Evolutionary conservation across 2,329 filamentous ascomycete genomes (phyloP).

Genomic region (Elsinoe arachidis): DNA sequence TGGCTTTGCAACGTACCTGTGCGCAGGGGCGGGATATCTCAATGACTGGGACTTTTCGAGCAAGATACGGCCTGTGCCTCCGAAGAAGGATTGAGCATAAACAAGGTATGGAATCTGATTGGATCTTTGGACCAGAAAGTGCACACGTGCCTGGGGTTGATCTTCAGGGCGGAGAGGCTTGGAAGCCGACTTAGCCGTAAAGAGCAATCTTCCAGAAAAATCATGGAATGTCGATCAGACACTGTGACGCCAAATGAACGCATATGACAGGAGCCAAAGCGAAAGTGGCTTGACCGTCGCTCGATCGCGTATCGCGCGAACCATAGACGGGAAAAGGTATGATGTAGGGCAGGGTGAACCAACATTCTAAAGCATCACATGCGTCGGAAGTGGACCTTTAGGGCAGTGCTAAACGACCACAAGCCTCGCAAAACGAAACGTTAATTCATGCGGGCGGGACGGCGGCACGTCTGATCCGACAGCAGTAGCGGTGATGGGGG

Average conservation of each 20-base stretch:
- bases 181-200: constrained; percentile 10
- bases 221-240: not conserved
- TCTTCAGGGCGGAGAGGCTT: constrained; percentile 7
- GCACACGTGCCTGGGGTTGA: constrained; percentile 8
- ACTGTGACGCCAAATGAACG: constrained; percentile 5
- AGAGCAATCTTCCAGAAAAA: constrained; percentile 12
- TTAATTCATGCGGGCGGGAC: not conserved
- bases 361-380: constrained; percentile 5
- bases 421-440: constrained; percentile 1
- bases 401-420: constrained; percentile 9
- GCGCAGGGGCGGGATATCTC: constrained; percentile 38
- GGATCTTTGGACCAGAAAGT: constrained; percentile 8
- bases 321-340: not conserved
- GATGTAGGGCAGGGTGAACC: constrained; percentile 7
- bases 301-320: not conserved
- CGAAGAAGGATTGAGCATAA: constrained; percentile 12
- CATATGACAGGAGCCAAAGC: not conserved
- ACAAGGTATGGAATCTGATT: constrained; percentile 3
- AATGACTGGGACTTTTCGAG: constrained; percentile 32
- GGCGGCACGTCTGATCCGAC: not conserved
- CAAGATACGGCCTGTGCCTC: constrained; percentile 19
- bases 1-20: constrained; percentile 78
- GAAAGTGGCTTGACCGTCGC: not conserved
- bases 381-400: not conserved
- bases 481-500: not conserved